Evolutionary conservation across 2,329 filamentous ascomycete genomes (phyloP), one percentile per base, ranked within the genome.

Genomic region (Pseudodiploospora longispora): DNA sequence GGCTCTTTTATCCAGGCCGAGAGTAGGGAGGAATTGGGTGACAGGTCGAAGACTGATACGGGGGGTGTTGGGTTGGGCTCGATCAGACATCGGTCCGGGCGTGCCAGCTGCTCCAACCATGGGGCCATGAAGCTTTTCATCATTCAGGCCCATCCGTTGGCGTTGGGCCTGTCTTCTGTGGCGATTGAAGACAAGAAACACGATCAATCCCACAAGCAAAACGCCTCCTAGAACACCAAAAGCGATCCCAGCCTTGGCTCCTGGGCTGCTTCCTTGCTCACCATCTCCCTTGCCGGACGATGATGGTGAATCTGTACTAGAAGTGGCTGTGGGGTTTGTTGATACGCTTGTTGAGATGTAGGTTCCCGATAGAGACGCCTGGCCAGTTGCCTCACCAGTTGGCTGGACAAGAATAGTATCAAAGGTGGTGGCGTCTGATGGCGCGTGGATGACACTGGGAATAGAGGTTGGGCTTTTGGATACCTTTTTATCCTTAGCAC

Each of bases 1-100:
- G 32, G 63, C 59, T 41, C 71, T 67, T 58, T 73, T 71, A 43
- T 77, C 74, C 6, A 68, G 56, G 43, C 63, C 64, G 52, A 56
- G 75, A 57, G 78, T 81, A 5, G 87, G 85, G 34, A 87, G 74
- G 65, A 95, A 90, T 56, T 93, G 82, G 35, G 87, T 91, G 40
- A 93, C 78, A 3, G 89, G 89, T 40, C 88, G 83, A 43, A 95
- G 74, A 58, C 87, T 94, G 49, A 96, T 75, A 50, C 83, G 83
- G n/a, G 89, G 88, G 37, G 89, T 82, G 72, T 70, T 50, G 62
- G 67, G 50, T 69, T 75, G 43, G 30, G 44, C 40, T 27, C 40
- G 40, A 6, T 45, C 44, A 39, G 27, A 40, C 36, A 43, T 68
- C 51, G 30, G 55, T 55, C 41, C 55, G 56, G 36, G 62, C 62